These are phyloP conservation scores for Erodium texanum DNA, from an alignment of 441 rosid genomes.

Conservation along the genomic window DNA sequence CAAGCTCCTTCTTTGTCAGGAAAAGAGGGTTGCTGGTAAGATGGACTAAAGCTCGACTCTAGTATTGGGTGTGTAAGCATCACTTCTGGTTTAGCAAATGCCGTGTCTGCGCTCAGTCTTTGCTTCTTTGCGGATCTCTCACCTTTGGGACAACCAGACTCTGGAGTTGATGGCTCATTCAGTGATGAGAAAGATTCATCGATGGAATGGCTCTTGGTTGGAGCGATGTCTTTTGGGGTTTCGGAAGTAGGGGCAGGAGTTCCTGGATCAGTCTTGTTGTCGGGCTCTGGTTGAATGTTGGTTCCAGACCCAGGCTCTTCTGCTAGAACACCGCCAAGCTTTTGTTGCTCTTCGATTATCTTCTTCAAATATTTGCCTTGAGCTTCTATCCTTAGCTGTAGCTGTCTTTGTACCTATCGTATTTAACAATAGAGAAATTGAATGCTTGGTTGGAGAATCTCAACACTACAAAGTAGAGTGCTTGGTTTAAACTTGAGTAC, in stretches of 20 bases:
- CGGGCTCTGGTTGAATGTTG: slow-evolving; percentile 43
- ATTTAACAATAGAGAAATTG: slow-evolving; percentile 10
- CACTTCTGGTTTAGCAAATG: slow-evolving; percentile 41
- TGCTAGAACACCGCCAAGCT: slow-evolving; percentile 58
- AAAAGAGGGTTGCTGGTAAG: slow-evolving; percentile 45
- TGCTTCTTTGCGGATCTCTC: slow-evolving; percentile 67
- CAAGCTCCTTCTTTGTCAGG: slow-evolving; percentile 36
- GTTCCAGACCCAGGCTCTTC: slow-evolving; percentile 46
- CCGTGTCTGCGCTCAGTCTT: slow-evolving; percentile 30
- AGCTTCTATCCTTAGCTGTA: slow-evolving; percentile 93
- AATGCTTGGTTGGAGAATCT: too few relatives aligned
- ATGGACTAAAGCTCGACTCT: slow-evolving; percentile 65
- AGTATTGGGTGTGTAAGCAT: slow-evolving; percentile 55
- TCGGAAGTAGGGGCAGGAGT: slow-evolving; percentile 84
- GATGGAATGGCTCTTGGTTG: slow-evolving; percentile 62
- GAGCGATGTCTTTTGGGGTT: slow-evolving; percentile 46
- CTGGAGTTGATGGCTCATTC: slow-evolving; percentile 76
- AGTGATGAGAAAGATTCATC: slow-evolving; percentile 75
- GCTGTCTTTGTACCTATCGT: slow-evolving; percentile 86
- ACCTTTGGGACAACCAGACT: slow-evolving; percentile 56
- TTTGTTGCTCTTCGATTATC: slow-evolving; percentile 96
- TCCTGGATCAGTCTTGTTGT: slow-evolving; percentile 59
- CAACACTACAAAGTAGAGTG: not conserved
- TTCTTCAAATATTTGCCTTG: slow-evolving; percentile 94
- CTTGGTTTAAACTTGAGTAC: not conserved